Evolutionary conservation across 2,329 filamentous ascomycete genomes (phyloP), one percentile per base, ranked within the genome.

Genomic region (Verticillium alfalfae): DNA sequence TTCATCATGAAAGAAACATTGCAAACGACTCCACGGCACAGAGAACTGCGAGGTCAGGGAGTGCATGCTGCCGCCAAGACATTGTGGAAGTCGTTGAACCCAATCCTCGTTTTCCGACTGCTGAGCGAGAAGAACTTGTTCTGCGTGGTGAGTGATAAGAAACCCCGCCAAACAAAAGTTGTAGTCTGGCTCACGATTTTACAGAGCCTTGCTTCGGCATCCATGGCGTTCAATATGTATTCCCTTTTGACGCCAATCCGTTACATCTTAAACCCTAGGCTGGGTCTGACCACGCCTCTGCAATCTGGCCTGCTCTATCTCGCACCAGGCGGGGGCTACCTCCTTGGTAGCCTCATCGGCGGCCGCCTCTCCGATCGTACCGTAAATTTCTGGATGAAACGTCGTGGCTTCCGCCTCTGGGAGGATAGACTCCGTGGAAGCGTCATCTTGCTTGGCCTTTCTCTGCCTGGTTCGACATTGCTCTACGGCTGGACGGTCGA

Each of bases 1-100:
- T 85, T 91, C 66, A 75, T 92, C 15, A 80, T 93, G 15, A 88
- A 88, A 0, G 90, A 93, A 70, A 93, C 90, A 0, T 88, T 90
- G 59, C 88, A 89, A 61, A 80, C 84, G 64, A 37, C 36, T 13
- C 85, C 82, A 69, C 83, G 84, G 59, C 83, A 84, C 26, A 76
- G 81, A 8, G 88, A 91, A 49, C 78, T 92, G 0, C 75, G 78
- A 9, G 85, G 84, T 1, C 78, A 87, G 5, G 76, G 80, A 0
- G 67, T 72, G 10, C 71, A 68, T 36, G 69, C 83, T 34, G 87
- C 86, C 68, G 76, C 77, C 0, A 75, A 72, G 34, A 82, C 84
- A 5, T 77, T 92, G 49, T 81, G 84, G 75, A 72, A 78, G 9
- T 87, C 89, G 81, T 37, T 37, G 36, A 37, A 37, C 36, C 36